A percentile compares a stretch with the other conserved stretches of the same genome.
phyloP scores from a whole-genome alignment of 371 early-diverging fungal genomes.

The Umbelopsis sp. region DNA sequence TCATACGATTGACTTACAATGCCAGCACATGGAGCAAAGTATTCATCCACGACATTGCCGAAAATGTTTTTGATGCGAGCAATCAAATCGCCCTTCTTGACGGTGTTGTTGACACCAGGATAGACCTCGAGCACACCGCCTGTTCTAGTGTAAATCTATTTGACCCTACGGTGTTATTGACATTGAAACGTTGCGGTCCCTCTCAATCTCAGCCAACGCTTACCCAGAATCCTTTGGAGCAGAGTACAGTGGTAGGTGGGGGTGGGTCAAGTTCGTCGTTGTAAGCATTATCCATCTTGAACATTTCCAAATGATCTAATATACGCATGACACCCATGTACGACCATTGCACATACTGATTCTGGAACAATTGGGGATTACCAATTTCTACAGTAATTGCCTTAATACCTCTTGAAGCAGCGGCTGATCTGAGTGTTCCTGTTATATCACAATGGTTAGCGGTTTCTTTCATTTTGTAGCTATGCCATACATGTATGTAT shows the following conservation, averaged over 20 bases:
- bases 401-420: slow-evolving; percentile 76
- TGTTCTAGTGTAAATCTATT: slow-evolving; percentile 55
- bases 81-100: slow-evolving; percentile 85
- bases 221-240: slow-evolving; percentile 44
- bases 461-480: no score
- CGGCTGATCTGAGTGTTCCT: slow-evolving; percentile 86
- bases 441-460: slow-evolving; percentile 25
- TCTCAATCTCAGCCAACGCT: slow-evolving; percentile 46
- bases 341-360: slow-evolving; percentile 66
- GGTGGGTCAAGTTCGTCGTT: slow-evolving; percentile 18
- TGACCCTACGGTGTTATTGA: neutral
- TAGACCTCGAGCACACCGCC: slow-evolving; percentile 84
- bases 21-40: slow-evolving; percentile 85
- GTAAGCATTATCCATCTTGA: slow-evolving; percentile 18
- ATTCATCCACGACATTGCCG: slow-evolving; percentile 89
- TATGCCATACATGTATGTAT: neutral
- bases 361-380: slow-evolving; percentile 77
- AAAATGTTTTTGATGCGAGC: slow-evolving; percentile 92
- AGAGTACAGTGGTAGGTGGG: slow-evolving; percentile 30
- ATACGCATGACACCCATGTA: slow-evolving; percentile 44
- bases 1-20: slow-evolving; percentile 55
- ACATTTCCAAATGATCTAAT: slow-evolving; percentile 42
- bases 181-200: slow-evolving; percentile 29
- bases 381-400: slow-evolving; percentile 91
- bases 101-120: slow-evolving; percentile 85